Evolutionary conservation across 495 filamentous ascomycete genomes (phyloP), one percentile per base, ranked within the genome.

Genomic region (Xylaria venustula): DNA sequence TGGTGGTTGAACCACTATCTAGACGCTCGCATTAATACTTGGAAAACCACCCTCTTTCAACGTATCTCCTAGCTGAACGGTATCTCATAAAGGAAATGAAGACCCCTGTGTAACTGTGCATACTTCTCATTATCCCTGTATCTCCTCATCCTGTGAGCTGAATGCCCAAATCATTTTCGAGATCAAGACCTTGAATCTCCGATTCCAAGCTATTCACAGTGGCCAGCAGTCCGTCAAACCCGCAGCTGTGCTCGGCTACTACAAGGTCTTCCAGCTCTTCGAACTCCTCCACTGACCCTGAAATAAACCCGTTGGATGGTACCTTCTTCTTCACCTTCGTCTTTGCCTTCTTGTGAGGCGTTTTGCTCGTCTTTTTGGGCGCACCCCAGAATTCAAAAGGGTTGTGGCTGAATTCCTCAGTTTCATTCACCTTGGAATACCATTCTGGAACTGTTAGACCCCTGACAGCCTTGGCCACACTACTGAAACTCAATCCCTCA

Each of bases 381-480:
- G 36, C 51, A 8, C 36, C 36, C 51, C 51, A 54, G 51, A 54
- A 54, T 3, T 54, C 51, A 22, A 42, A 54, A 19, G 51, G 51
- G 15, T n/a, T 54, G 6, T n/a, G 34, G 20, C 11, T 7, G 15
- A 20, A 20, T 15, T 54, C 51, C 8, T 54, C 51, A 8, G 23
- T 15, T 11, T 14, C 50, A 17, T 15, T 40, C 34, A 15, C 36
- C 25, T 26, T 28, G 19, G 19, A 3, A 42, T 41, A 54, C 51
- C 51, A 54, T 4, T 42, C 36, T 1, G 51, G 51, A 17, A 54
- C 51, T 7, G 34, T 17, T 40, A 54, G 30, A 6, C 51, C 15
- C 22, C 36, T 40, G 4, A 54, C 28, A 11, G 51, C 8, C 22
- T 28, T 54, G 34, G 41, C 36, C 6, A 54, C 36, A 15, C 51